These are phyloP conservation scores for Omphalotus olearius DNA, from an alignment of 1,284 basidiomycete species.

Conservation along the genomic window DNA sequence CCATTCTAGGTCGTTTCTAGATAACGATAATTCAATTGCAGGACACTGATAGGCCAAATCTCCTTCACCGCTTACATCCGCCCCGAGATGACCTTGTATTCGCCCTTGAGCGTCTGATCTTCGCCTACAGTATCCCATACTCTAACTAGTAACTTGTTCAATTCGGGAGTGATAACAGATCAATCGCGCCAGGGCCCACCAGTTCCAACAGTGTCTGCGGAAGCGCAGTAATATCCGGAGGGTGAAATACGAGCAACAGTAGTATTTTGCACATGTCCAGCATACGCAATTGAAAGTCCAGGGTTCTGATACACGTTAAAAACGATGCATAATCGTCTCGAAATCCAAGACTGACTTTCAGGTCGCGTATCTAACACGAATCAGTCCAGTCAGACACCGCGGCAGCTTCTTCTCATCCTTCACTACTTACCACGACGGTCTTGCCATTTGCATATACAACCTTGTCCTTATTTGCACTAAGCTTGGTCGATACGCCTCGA, in stretches of 20 bases:
- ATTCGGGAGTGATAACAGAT: background rate
- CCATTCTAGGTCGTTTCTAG: constrained; percentile 91
- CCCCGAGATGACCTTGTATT: constrained; percentile 81
- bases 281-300: constrained; percentile 55
- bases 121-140: constrained; percentile 93
- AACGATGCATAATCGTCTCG: background rate
- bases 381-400: background rate
- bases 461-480: constrained; percentile 81
- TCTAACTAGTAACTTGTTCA: constrained; percentile 48
- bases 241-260: constrained; percentile 93
- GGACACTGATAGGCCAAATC: background rate
- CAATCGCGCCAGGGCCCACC: constrained; percentile 38
- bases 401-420: background rate
- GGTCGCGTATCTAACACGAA: constrained; percentile 39
- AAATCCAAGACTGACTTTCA: constrained; percentile 33
- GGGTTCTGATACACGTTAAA: constrained; percentile 44
- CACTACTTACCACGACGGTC: constrained; percentile 71
- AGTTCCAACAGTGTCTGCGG: constrained; percentile 77
- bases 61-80: constrained; percentile 53
- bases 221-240: constrained; percentile 94
- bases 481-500: constrained; percentile 76
- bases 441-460: constrained; percentile 86
- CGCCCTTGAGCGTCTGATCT: constrained; percentile 83
- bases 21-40: constrained; percentile 4
- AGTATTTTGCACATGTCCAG: constrained; percentile 80